phyloP scores from a whole-genome alignment of 1,284 basidiomycete species.

The Mycosarcoma maydis region DNA sequence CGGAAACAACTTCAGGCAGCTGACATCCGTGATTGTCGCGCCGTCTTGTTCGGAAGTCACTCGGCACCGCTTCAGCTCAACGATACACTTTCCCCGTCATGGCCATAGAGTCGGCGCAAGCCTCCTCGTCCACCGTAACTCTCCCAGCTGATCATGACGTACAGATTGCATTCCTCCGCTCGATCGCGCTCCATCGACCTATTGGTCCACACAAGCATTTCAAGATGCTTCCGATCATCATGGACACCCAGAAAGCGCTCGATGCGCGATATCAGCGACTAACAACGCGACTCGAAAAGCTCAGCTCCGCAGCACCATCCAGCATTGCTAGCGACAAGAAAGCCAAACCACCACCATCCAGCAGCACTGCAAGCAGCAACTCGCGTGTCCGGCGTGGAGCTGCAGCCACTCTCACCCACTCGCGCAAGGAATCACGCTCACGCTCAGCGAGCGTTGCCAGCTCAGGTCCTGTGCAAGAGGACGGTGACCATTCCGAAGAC shows the following conservation, averaged over 20 bases:
- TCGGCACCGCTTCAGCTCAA: neutral
- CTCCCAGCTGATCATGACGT: slow-evolving; percentile 38
- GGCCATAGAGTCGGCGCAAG: slow-evolving; percentile 8
- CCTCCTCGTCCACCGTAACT: slow-evolving; percentile 14
- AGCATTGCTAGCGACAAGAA: slow-evolving; percentile 28
- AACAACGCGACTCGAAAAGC: slow-evolving; percentile 29
- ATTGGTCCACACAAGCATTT: slow-evolving; percentile 61
- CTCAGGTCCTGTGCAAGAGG: slow-evolving; percentile 25
- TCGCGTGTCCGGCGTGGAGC: slow-evolving; percentile 22
- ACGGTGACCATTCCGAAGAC: slow-evolving; percentile 33
- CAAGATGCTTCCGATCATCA: slow-evolving; percentile 52
- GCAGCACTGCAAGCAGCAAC: slow-evolving; percentile 4
- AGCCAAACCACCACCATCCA: slow-evolving; percentile 16
- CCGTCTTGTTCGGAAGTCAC: neutral
- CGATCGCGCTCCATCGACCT: slow-evolving; percentile 51
- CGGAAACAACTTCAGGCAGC: too few relatives aligned
- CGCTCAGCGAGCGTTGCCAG: slow-evolving; percentile 43
- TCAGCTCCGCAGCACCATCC: slow-evolving; percentile 31
- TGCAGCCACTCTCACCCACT: neutral
- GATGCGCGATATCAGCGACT: slow-evolving; percentile 27
- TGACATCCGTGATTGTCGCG: too few relatives aligned
- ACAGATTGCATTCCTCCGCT: slow-evolving; percentile 54
- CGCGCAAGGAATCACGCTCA: slow-evolving; percentile 34
- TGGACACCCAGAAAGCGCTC: slow-evolving; percentile 42
- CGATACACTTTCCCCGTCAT: slow-evolving; percentile 1